phyloP scores from a whole-genome alignment of 257 asterid species.

The Solanum dulcamara region DNA sequence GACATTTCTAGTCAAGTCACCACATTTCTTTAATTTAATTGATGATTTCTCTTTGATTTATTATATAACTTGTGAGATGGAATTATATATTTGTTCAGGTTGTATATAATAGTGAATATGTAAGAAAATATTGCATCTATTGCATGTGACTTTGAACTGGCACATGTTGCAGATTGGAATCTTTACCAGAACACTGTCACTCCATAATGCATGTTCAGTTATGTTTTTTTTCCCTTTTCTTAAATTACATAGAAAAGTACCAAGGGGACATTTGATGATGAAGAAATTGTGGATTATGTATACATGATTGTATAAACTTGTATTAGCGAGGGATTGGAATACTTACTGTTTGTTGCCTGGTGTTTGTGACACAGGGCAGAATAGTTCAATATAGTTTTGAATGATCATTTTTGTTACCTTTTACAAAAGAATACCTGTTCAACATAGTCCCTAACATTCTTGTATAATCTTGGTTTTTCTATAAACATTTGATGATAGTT shows the following conservation, averaged over 20 bases:
- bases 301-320: neutral
- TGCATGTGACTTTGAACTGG: neutral
- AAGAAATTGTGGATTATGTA: neutral
- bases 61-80: neutral
- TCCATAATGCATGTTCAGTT: neutral
- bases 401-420: neutral
- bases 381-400: neutral
- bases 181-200: neutral
- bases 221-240: neutral
- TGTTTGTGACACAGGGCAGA: neutral
- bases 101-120: neutral
- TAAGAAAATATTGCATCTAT: neutral
- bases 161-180: neutral
- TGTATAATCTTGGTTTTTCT: conserved; percentile 20
- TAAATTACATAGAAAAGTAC: neutral
- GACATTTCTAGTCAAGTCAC: neutral
- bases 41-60: neutral
- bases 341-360: neutral
- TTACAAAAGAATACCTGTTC: neutral
- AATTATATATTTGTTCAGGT: neutral
- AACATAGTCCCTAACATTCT: conserved; percentile 12
- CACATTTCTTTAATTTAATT: neutral
- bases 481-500: too few relatives aligned
- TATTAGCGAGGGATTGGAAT: neutral
- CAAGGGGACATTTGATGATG: too few relatives aligned